Base-by-base conservation (phyloP, 495 filamentous ascomycete genomes). In the Hyaloscypha variabilis region DNA sequence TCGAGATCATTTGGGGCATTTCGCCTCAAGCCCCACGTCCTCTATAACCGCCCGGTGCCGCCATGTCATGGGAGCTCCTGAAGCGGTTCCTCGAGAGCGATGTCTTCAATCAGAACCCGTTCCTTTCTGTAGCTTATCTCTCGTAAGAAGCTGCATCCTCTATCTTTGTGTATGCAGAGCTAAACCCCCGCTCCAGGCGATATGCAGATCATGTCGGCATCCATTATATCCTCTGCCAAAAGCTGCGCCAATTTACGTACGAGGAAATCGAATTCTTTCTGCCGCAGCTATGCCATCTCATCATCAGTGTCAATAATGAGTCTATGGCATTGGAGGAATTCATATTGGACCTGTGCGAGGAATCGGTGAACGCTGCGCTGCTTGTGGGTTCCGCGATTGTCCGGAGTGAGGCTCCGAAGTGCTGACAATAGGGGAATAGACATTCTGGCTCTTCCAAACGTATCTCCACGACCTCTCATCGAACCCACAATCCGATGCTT, bases 191-290 rank as follows among this genome's bases (percentile, higher is more conserved):
- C 24, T 69, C 56, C 73, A 92, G 89, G 63, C 90, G 90, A 63
- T 92, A 92, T 81, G 90, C 90, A 69, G 87, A 91, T 71, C 88
- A 92, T 80, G 87, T 92, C 74, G 90, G 90, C 49, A 90, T 92
- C 66, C 89, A 91, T 78, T 90, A 91, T 76, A 88, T 91, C 50
- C 82, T 92, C 42, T 91, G 90, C 81, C 86, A 83, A 67, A 92
- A 92, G 81, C 83, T 92, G 57, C 89, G 90, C 70, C 87, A 90
- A 75, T 92, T 92, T 76, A 85, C 85, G 67, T 91, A 91, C 77
- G 87, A 90, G 77, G 89, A 92, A 77, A 90, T 92, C 73, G 90
- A 92, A 75, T 92, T 92, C 84, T 92, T 91, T 78, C 83, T 92
- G 23, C 90, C 90, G 53, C 90, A 91, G 76, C 79, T 92, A 78